phyloP scores from a whole-genome alignment of 2,329 filamentous ascomycete species.

The Laburnicola sp. region DNA sequence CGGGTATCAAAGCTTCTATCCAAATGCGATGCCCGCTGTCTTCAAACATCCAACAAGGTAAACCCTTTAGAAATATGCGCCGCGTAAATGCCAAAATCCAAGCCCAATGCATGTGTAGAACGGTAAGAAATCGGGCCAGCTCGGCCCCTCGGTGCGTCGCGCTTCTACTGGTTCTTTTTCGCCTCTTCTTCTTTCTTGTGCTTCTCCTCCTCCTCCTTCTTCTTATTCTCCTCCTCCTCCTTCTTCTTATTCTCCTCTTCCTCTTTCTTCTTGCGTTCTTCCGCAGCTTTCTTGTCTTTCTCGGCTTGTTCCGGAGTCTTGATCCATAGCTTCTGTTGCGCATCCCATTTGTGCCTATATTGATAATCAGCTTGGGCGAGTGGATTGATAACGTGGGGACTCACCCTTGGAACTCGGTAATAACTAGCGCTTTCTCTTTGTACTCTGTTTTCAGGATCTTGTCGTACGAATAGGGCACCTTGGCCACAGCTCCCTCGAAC shows the following conservation, averaged over 20 bases:
- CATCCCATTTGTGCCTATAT: slow-evolving; percentile 63
- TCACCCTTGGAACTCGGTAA: slow-evolving; percentile 65
- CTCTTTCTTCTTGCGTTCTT: slow-evolving; percentile 19
- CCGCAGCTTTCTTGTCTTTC: slow-evolving; percentile 17
- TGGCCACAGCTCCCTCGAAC: slow-evolving; percentile 73
- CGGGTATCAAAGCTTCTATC: slow-evolving; percentile 28
- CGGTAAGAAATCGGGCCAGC: slow-evolving; percentile 16
- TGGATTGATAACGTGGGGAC: slow-evolving; percentile 23
- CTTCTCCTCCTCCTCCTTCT: slow-evolving; percentile 16
- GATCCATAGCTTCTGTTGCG: slow-evolving; percentile 63
- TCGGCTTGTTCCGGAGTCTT: slow-evolving; percentile 38
- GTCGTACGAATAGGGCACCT: slow-evolving; percentile 70
- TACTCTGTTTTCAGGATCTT: slow-evolving; percentile 69
- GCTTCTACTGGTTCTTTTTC: slow-evolving; percentile 15
- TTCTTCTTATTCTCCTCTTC: slow-evolving; percentile 17
- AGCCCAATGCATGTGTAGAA: slow-evolving; percentile 7
- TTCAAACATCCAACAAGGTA: neutral
- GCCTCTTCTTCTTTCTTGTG: slow-evolving; percentile 5
- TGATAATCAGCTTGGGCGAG: slow-evolving; percentile 8
- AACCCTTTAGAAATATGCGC: slow-evolving; percentile 4
- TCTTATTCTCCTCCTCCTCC: slow-evolving; percentile 17
- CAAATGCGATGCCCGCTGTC: neutral
- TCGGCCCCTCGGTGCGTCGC: slow-evolving; percentile 18
- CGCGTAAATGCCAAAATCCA: slow-evolving; percentile 11
- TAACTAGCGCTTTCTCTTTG: slow-evolving; percentile 61